Evolutionary conservation across 1,284 basidiomycete species (phyloP).

Genomic region (Wolfiporia cocos): DNA sequence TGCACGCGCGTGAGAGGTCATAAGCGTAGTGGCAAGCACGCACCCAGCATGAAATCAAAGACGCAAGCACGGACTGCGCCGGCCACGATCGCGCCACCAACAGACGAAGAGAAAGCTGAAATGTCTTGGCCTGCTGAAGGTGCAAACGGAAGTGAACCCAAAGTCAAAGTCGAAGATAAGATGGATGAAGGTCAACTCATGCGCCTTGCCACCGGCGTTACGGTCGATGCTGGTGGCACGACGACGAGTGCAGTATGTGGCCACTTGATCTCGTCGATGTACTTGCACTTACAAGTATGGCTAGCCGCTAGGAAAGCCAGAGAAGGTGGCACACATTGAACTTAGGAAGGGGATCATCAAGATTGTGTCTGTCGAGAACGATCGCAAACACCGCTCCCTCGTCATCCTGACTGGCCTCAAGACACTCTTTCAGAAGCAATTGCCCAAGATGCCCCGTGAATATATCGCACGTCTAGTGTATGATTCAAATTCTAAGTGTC

Average conservation of each 20-base stretch:
- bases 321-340: conserved; percentile 81
- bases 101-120: conserved; percentile 34
- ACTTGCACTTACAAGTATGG: no score
- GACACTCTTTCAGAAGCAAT: conserved; percentile 94
- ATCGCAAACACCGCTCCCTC: conserved; percentile 68
- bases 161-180: conserved; percentile 70
- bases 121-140: conserved; percentile 43
- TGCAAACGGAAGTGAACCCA: conserved; percentile 41
- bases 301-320: conserved; percentile 48
- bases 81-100: conserved; percentile 28
- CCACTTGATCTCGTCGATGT: conserved; percentile 5
- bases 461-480: conserved; percentile 97
- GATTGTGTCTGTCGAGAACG: conserved; percentile 84
- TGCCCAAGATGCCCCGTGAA: conserved; percentile 99
- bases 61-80: conserved; percentile 41
- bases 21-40: conserved; percentile 44
- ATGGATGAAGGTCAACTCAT: conserved; percentile 70
- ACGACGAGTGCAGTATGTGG: conserved; percentile 27
- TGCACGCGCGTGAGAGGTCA: conserved; percentile 5
- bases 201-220: conserved; percentile 74
- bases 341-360: conserved; percentile 82
- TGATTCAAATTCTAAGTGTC: conserved; percentile 85
- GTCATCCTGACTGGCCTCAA: conserved; percentile 93
- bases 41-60: conserved; percentile 51
- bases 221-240: conserved; percentile 58